Evolutionary conservation across 2,329 filamentous ascomycete species (phyloP).

Genomic region (Exophiala xenobiotica): DNA sequence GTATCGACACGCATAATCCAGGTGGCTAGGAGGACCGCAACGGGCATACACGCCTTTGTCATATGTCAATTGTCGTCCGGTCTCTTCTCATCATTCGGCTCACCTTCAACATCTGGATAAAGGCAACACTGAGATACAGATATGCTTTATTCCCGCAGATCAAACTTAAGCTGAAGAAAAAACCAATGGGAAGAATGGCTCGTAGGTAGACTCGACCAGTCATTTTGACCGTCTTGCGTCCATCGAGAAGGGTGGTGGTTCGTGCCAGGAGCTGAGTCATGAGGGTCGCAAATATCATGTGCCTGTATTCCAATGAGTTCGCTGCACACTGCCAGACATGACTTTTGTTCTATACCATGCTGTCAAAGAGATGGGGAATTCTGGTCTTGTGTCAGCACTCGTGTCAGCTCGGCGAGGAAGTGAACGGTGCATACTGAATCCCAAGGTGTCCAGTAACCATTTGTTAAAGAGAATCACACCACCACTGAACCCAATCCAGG

Average conservation of each 20-base stretch:
- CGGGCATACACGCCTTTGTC: constrained; percentile 83
- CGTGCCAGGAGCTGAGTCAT: constrained; percentile 93
- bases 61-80: constrained; percentile 31
- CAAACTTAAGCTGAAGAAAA: constrained; percentile 94
- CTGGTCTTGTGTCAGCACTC: constrained; percentile 12
- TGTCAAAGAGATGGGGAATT: constrained; percentile 57
- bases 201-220: constrained; percentile 88
- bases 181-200: constrained; percentile 88
- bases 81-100: constrained; percentile 40
- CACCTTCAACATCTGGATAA: constrained; percentile 99
- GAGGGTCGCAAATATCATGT: constrained; percentile 85
- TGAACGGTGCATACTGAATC: constrained; percentile 45
- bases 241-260: constrained; percentile 86
- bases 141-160: constrained; percentile 97
- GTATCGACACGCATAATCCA: constrained; percentile 84
- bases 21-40: constrained; percentile 84
- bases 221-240: constrained; percentile 96
- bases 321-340: too few relatives aligned
- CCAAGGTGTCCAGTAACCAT: constrained; percentile 80
- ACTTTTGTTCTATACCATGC: too few relatives aligned
- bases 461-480: constrained; percentile 99
- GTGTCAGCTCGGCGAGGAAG: not conserved
- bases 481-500: constrained; percentile 90
- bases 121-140: constrained; percentile 89
- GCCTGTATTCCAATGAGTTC: constrained; percentile 43